These are phyloP conservation scores for Schwanniomyces vanrijiae DNA, from an alignment of 805 yeast species.

Conservation along the genomic window DNA sequence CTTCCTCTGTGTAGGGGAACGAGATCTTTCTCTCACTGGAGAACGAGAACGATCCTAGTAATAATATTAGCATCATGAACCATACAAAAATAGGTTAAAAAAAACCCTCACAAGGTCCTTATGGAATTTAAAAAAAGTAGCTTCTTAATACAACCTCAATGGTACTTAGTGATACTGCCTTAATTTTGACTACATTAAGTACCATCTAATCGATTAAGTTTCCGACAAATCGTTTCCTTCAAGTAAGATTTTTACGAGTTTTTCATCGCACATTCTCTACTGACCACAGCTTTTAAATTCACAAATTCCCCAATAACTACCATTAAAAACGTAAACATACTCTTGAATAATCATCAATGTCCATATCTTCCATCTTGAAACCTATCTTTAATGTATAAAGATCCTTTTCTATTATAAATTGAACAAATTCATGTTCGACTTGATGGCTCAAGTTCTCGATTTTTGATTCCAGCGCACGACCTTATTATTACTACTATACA, in stretches of 20 bases:
- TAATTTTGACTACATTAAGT: neutral
- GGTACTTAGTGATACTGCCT: neutral
- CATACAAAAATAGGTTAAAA: conserved; percentile 2
- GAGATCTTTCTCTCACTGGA: conserved; percentile 33
- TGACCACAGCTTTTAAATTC: neutral
- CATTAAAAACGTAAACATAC: conserved; percentile 37
- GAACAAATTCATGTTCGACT: neutral
- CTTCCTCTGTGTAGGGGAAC: conserved; percentile 36
- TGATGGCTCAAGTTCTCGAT: neutral
- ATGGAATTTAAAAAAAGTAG: neutral
- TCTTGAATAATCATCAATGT: conserved; percentile 60
- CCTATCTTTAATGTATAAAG: neutral
- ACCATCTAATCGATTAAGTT: neutral
- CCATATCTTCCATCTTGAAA: conserved; percentile 56
- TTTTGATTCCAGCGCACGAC: neutral
- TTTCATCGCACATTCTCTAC: neutral
- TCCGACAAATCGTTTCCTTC: neutral
- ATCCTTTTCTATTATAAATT: neutral
- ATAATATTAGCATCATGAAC: conserved; percentile 21
- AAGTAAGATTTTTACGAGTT: neutral
- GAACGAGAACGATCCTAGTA: conserved; percentile 35
- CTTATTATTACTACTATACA: neutral
- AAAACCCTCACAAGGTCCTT: conserved; percentile 2
- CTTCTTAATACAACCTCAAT: neutral
- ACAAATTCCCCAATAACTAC: neutral